These are phyloP conservation scores for Saccharum officinarum DNA, from an alignment of 176 grass and related monocot species.

Conservation along the genomic window DNA sequence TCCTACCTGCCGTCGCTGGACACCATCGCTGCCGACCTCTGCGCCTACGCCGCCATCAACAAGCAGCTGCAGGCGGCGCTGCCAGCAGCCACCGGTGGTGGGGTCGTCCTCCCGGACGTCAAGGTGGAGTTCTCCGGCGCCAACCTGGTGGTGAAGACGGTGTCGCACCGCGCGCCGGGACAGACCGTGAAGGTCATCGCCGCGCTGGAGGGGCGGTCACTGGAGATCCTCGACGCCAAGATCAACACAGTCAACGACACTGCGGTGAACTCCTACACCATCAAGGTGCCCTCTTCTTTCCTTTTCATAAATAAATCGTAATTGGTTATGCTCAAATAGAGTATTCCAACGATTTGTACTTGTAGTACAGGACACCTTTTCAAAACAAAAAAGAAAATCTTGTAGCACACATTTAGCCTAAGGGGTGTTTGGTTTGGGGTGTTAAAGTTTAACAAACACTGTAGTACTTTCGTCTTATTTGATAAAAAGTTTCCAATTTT, in stretches of 20 bases:
- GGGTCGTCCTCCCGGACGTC: conserved; percentile 51
- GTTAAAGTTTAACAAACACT: too few species aligned
- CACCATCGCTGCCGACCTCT: conserved; percentile 37
- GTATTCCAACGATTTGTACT: background rate
- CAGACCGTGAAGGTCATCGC: conserved; percentile 79
- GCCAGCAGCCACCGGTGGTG: background rate
- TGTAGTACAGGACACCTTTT: background rate
- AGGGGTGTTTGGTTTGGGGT: too few species aligned
- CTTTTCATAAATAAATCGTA: background rate
- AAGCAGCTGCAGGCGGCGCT: background rate
- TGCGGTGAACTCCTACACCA: conserved; percentile 85
- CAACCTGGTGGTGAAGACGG: conserved; percentile 82
- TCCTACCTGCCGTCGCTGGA: conserved; percentile 39
- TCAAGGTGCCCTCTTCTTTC: conserved; percentile 49
- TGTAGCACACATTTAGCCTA: too few species aligned
- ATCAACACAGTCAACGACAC: conserved; percentile 72
- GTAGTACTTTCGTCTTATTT: too few species aligned
- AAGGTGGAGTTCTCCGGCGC: conserved; percentile 87
- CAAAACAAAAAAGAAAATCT: background rate
- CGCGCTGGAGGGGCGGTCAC: conserved; percentile 64
- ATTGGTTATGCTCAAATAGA: background rate
- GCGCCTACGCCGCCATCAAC: conserved; percentile 28
- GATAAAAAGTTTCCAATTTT: too few species aligned
- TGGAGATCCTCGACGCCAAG: conserved; percentile 84
- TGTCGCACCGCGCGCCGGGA: conserved; percentile 61